Evolutionary conservation across 176 grass and related monocot species (phyloP).

Genomic region (Avena sativa): DNA sequence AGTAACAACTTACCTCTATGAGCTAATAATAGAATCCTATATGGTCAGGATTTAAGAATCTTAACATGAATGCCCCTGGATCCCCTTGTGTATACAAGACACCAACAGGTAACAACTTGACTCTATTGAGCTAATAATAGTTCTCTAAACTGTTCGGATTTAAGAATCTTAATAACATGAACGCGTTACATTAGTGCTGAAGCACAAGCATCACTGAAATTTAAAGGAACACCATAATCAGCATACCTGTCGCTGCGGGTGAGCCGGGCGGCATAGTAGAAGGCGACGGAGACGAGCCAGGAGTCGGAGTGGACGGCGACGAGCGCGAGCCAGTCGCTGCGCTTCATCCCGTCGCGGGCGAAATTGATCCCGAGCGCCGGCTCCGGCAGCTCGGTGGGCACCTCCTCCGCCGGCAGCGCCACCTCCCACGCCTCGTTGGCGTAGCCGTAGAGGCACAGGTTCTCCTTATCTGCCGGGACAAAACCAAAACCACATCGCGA

Average conservation of each 20-base stretch:
- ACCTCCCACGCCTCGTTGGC: slow-evolving; percentile 73
- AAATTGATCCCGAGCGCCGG: slow-evolving; percentile 85
- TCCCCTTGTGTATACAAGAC: neutral
- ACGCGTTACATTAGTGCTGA: neutral
- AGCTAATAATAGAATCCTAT: slow-evolving; percentile 17
- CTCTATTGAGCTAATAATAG: slow-evolving; percentile 27
- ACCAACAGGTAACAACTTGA: slow-evolving; percentile 6
- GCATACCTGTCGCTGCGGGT: slow-evolving; percentile 62
- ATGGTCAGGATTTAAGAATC: neutral
- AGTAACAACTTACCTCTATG: neutral
- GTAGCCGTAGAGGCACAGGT: slow-evolving; percentile 77
- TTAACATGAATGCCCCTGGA: slow-evolving; percentile 6
- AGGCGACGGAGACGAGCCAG: slow-evolving; percentile 75
- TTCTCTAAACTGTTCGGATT: neutral
- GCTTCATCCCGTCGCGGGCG: slow-evolving; percentile 81
- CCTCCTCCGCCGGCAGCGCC: slow-evolving; percentile 79
- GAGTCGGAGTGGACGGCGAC: slow-evolving; percentile 86
- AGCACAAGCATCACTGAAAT: slow-evolving; percentile 8
- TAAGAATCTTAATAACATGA: slow-evolving; percentile 22
- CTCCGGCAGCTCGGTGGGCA: slow-evolving; percentile 81
- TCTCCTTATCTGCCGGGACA: slow-evolving; percentile 64
- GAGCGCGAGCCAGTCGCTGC: slow-evolving; percentile 73
- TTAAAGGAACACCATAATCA: slow-evolving; percentile 1
- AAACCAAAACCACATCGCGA: slow-evolving; percentile 24
- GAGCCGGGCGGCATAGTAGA: slow-evolving; percentile 68